Percentiles rank a stretch among this genome's conserved stretches.
These are phyloP conservation scores for Cenchrus fungigraminus DNA, from an alignment of 176 grass and related monocot species.

Conservation along the genomic window DNA sequence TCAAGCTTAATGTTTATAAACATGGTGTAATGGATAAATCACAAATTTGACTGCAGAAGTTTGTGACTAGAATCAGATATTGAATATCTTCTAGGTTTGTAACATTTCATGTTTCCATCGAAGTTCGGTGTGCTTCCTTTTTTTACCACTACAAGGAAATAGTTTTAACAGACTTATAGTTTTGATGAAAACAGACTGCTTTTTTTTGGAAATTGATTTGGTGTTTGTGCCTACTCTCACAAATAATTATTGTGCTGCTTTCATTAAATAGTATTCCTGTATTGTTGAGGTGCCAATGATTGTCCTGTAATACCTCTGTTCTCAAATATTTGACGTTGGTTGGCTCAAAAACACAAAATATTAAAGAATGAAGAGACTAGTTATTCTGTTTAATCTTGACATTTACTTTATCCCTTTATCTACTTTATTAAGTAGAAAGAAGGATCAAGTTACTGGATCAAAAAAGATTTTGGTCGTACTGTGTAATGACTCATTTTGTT, in stretches of 20 bases:
- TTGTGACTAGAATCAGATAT: conserved; percentile 17
- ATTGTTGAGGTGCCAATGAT: not conserved
- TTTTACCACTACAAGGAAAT: not conserved
- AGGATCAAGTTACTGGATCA: conserved; percentile 8
- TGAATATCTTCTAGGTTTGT: not conserved
- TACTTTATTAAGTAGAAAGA: not conserved
- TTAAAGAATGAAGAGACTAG: not conserved
- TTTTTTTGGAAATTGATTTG: conserved; percentile 6
- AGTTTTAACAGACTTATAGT: not conserved
- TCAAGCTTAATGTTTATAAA: not conserved
- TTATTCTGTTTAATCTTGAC: conserved; percentile 22
- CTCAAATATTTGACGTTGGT: not conserved
- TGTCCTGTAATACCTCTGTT: not conserved
- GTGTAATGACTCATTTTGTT: not conserved
- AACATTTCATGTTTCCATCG: not conserved
- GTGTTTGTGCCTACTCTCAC: not conserved
- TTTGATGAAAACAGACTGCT: not conserved
- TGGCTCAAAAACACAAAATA: not conserved
- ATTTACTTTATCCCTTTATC: conserved; percentile 3
- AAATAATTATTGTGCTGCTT: conserved; percentile 11
- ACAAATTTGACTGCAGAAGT: not conserved
- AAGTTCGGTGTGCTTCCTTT: not conserved
- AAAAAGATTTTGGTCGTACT: not conserved
- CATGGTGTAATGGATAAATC: not conserved
- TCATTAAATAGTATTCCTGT: not conserved